Evolutionary conservation across 164 flowering plant genomes (phyloP).

Genomic region (Santalum album): DNA sequence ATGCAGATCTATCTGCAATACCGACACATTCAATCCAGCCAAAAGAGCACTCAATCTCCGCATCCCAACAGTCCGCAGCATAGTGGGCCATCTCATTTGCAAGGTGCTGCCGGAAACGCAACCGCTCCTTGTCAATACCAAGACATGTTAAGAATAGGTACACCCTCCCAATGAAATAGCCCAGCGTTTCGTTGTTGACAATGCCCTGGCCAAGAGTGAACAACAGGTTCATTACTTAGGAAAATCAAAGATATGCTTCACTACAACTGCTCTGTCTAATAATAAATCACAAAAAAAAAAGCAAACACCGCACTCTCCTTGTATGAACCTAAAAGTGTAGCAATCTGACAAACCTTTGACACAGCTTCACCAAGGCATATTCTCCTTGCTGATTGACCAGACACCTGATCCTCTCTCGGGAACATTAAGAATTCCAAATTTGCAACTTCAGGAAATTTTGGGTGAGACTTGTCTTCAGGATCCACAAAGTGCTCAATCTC

Average conservation of each 20-base stretch:
- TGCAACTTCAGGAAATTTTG: slow-evolving; percentile 68
- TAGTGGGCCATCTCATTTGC: slow-evolving; percentile 99
- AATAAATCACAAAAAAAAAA: background rate
- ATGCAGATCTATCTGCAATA: slow-evolving; percentile 97
- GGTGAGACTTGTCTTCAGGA: slow-evolving; percentile 90
- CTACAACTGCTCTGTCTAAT: background rate
- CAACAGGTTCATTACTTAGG: background rate
- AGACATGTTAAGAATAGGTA: slow-evolving; percentile 77
- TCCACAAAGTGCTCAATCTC: slow-evolving; percentile 98
- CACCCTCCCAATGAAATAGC: slow-evolving; percentile 90
- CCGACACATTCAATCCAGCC: slow-evolving; percentile 99
- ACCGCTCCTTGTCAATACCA: slow-evolving; percentile 76
- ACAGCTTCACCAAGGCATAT: slow-evolving; percentile 75
- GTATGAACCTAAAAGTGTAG: background rate
- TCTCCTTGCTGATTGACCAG: slow-evolving; percentile 60
- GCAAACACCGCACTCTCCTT: background rate
- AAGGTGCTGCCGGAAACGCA: slow-evolving; percentile 90
- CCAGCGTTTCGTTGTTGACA: slow-evolving; percentile 91
- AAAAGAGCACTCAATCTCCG: slow-evolving; percentile 92
- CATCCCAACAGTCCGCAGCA: slow-evolving; percentile 99
- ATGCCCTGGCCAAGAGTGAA: slow-evolving; percentile 45
- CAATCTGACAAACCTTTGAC: slow-evolving; percentile 39
- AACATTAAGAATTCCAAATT: slow-evolving; percentile 86
- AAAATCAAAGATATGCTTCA: background rate
- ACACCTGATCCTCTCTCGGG: slow-evolving; percentile 78